phyloP scores from a whole-genome alignment of 2,329 filamentous ascomycete species.

The Colletotrichum musicola region DNA sequence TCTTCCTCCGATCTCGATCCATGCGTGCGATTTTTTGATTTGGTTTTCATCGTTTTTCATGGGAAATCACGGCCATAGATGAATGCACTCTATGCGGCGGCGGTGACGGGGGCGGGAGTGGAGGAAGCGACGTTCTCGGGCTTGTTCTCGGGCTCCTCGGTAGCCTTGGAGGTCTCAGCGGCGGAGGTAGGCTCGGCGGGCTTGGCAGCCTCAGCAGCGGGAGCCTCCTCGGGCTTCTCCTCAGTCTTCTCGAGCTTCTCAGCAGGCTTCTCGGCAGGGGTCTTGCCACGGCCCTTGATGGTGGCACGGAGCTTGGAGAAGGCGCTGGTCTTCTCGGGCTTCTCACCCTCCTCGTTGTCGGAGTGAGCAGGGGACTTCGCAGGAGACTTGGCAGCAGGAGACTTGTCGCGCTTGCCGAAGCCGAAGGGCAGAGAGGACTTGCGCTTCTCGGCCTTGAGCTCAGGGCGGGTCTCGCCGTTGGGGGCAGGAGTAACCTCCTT shows the following conservation, averaged over 20 bases:
- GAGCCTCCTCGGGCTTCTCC: slow-evolving; percentile 44
- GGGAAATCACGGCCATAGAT: no score
- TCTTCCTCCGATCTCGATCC: slow-evolving; percentile 38
- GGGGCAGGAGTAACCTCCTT: slow-evolving; percentile 57
- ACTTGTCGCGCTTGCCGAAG: slow-evolving; percentile 70
- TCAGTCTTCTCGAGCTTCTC: slow-evolving; percentile 46
- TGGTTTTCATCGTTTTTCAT: slow-evolving; percentile 1
- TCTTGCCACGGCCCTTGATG: slow-evolving; percentile 61
- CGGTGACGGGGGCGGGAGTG: slow-evolving; percentile 60
- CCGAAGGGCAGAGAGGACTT: slow-evolving; percentile 82
- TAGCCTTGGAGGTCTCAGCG: slow-evolving; percentile 46
- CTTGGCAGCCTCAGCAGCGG: slow-evolving; percentile 47
- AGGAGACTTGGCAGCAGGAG: slow-evolving; percentile 61
- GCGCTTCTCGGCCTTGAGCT: slow-evolving; percentile 81
- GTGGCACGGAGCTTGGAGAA: slow-evolving; percentile 73
- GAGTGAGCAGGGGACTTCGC: slow-evolving; percentile 62
- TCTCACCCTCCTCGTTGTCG: slow-evolving; percentile 71
- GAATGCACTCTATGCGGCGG: slow-evolving; percentile 60
- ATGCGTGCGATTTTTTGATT: slow-evolving; percentile 25
- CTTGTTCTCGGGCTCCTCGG: slow-evolving; percentile 56
- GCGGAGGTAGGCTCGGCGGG: slow-evolving; percentile 44
- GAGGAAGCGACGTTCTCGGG: slow-evolving; percentile 55
- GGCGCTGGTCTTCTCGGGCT: slow-evolving; percentile 64
- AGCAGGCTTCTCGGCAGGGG: slow-evolving; percentile 54
- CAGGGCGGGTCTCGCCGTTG: slow-evolving; percentile 70